phyloP scores from a whole-genome alignment of 345 rosid species.

The Bruguiera gymnorhiza region DNA sequence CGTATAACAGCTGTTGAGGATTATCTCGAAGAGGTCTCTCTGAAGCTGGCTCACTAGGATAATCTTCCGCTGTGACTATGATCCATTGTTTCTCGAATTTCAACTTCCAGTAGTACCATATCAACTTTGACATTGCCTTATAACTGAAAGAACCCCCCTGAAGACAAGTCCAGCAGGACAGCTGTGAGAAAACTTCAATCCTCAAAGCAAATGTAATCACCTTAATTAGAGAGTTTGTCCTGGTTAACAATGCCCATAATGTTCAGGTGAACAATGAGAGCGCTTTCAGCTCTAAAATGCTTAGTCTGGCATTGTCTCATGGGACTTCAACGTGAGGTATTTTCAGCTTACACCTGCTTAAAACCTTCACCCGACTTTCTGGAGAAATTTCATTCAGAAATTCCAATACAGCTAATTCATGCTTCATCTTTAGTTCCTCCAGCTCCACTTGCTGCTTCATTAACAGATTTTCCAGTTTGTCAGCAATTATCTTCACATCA shows the following conservation, averaged over 20 bases:
- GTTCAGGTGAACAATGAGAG: not conserved
- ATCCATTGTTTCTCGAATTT: not conserved
- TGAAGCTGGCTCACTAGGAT: not conserved
- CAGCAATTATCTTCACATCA: constrained; percentile 32
- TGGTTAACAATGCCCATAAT: not conserved
- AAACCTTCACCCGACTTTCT: constrained; percentile 48
- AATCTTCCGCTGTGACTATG: not conserved
- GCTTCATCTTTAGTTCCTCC: constrained; percentile 59
- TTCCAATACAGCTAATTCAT: constrained; percentile 46
- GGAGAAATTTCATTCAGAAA: constrained; percentile 56
- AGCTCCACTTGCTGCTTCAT: constrained; percentile 63
- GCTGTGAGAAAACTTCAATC: not conserved
- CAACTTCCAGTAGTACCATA: not conserved
- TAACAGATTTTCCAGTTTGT: constrained; percentile 60
- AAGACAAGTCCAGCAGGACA: constrained; percentile 2
- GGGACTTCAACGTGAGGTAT: constrained; percentile 22
- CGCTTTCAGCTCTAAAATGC: not conserved
- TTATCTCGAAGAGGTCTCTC: not conserved
- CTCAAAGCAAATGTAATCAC: not conserved
- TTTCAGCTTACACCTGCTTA: constrained; percentile 38
- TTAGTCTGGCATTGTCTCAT: not conserved
- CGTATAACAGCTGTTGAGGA: too few relatives aligned
- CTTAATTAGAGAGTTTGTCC: not conserved
- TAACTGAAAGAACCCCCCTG: not conserved
- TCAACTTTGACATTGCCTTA: not conserved